A percentile compares a stretch with the other conserved stretches of the same genome.
Evolutionary conservation across 257 asterid species (phyloP).

Genomic region (Salvia splendens): DNA sequence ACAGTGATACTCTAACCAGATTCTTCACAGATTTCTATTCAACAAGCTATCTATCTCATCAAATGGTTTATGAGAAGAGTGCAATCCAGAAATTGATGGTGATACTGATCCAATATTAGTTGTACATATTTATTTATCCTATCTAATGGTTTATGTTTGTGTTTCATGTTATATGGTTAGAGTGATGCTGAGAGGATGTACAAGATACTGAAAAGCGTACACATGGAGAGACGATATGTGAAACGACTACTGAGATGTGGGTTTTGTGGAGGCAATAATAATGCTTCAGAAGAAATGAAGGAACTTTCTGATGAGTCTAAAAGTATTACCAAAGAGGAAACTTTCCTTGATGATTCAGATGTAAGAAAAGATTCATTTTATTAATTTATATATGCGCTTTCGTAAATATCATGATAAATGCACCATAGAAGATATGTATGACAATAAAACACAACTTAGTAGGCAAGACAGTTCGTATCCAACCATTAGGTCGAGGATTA

Average conservation of each 20-base stretch:
- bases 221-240: slow-evolving; percentile 48
- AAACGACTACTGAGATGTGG: slow-evolving; percentile 75
- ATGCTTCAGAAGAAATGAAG: slow-evolving; percentile 55
- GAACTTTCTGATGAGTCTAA: slow-evolving; percentile 52
- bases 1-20: slow-evolving; percentile 57
- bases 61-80: slow-evolving; percentile 81
- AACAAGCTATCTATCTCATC: slow-evolving; percentile 87
- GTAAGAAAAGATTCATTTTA: slow-evolving; percentile 23
- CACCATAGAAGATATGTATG: no score
- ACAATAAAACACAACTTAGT: no score
- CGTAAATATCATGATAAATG: no score
- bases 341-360: slow-evolving; percentile 54
- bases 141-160: neutral
- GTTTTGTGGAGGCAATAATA: slow-evolving; percentile 67
- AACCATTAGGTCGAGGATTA: no score
- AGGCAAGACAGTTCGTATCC: no score
- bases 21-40: slow-evolving; percentile 79
- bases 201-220: slow-evolving; percentile 54
- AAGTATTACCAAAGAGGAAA: slow-evolving; percentile 36
- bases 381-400: no score
- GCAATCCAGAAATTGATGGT: slow-evolving; percentile 89
- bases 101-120: neutral
- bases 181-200: slow-evolving; percentile 90
- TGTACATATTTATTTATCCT: neutral
- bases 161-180: slow-evolving; percentile 38